Conservation (phyloP, 2,329 filamentous ascomycete genomes). For the Alternaria brassicae region DNA sequence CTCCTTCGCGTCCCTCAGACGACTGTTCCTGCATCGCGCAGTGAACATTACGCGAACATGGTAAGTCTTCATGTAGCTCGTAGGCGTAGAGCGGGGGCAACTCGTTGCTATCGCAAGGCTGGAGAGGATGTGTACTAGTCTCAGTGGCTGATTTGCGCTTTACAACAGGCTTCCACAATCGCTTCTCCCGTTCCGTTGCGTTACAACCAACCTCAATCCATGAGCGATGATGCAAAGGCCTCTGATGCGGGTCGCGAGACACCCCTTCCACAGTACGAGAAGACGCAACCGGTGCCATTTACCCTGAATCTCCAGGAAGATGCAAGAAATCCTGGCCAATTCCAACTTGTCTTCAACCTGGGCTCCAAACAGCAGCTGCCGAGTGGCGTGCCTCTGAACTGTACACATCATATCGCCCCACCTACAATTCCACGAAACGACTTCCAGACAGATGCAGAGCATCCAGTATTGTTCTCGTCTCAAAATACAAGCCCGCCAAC, state of each 20-base stretch:
- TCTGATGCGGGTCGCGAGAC: conserved; percentile 32
- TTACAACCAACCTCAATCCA: conserved; percentile 10
- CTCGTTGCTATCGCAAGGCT: conserved; percentile 15
- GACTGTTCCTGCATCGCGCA: conserved; percentile 18
- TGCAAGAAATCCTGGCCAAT: conserved; percentile 39
- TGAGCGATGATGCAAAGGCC: conserved; percentile 22
- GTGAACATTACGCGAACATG: conserved; percentile 22
- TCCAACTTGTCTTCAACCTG: conserved; percentile 42
- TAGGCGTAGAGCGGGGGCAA: not conserved
- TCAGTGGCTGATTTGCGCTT: conserved; percentile 13
- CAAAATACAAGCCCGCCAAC: conserved; percentile 34
- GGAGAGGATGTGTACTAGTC: not conserved
- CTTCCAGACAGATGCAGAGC: conserved; percentile 25
- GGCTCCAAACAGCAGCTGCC: conserved; percentile 21
- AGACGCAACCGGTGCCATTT: conserved; percentile 36
- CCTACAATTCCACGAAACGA: conserved; percentile 21
- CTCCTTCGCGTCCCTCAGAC: conserved; percentile 21
- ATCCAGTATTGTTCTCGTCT: conserved; percentile 27
- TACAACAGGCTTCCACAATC: conserved; percentile 32
- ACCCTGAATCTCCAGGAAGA: conserved; percentile 43
- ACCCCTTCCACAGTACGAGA: conserved; percentile 39
- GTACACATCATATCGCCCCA: conserved; percentile 19
- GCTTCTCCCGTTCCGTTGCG: conserved; percentile 28
- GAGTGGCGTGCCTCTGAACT: conserved; percentile 11
- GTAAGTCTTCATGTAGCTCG: conserved; percentile 18